Conservation (phyloP, 1,139 yeast species). For the Geotrichum candidum region DNA sequence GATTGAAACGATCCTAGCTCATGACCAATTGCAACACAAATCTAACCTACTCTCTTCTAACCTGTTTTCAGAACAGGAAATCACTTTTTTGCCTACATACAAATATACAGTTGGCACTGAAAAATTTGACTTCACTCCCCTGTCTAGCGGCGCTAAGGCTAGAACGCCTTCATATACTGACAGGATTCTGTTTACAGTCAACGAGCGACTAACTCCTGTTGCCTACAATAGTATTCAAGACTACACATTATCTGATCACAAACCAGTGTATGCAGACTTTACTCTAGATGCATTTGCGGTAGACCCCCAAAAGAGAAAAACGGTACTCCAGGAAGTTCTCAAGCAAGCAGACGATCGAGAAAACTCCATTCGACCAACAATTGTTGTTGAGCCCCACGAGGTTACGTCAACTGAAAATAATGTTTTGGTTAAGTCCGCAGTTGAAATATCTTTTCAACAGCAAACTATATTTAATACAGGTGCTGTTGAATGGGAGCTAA, state of each 20-base stretch:
- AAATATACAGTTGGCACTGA: constrained; percentile 42
- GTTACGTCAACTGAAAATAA: constrained; percentile 17
- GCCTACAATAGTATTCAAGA: constrained; percentile 24
- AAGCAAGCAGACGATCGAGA: constrained; percentile 40
- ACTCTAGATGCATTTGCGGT: constrained; percentile 44
- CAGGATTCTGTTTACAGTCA: constrained; percentile 42
- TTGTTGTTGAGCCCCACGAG: constrained; percentile 32
- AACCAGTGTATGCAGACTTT: constrained; percentile 59
- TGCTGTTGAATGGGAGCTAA: constrained; percentile 21
- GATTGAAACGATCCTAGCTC: constrained; percentile 44
- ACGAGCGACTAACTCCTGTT: constrained; percentile 7
- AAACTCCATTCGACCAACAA: constrained; percentile 39
- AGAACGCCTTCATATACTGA: constrained; percentile 81
- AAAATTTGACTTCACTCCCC: constrained; percentile 41
- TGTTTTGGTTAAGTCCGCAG: constrained; percentile 19
- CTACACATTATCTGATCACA: constrained; percentile 60
- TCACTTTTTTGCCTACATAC: constrained; percentile 67
- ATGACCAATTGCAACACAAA: constrained; percentile 48
- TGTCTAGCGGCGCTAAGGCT: constrained; percentile 29
- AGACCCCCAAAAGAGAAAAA: constrained; percentile 39
- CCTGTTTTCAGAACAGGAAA: constrained; percentile 52
- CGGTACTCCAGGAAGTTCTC: constrained; percentile 36
- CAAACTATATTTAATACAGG: constrained; percentile 5
- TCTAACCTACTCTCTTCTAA: not conserved
- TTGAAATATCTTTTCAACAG: constrained; percentile 14